Evolutionary conservation across 2,329 filamentous ascomycete genomes (phyloP).

Genomic region (Zarea fungicola): DNA sequence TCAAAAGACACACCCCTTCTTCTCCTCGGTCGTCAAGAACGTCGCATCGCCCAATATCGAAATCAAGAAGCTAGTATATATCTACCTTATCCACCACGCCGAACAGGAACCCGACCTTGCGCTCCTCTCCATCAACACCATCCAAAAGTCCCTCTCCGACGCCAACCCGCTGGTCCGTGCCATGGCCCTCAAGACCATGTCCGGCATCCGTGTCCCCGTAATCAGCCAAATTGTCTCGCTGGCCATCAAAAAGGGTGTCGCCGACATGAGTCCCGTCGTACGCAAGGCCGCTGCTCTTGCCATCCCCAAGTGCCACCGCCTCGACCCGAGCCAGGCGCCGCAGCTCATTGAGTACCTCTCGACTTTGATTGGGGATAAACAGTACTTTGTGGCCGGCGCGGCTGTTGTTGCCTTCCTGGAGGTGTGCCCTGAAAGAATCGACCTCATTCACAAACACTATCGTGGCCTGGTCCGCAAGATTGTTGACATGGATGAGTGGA

Average conservation of each 20-base stretch:
- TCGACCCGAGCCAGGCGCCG: constrained; percentile 80
- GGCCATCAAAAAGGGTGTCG: constrained; percentile 88
- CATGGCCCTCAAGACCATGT: constrained; percentile 93
- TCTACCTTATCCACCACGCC: constrained; percentile 94
- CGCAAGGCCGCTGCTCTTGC: constrained; percentile 88
- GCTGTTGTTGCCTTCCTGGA: constrained; percentile 87
- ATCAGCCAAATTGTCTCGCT: constrained; percentile 97
- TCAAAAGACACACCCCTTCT: constrained; percentile 84
- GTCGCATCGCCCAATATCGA: constrained; percentile 90
- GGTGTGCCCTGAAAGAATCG: constrained; percentile 79
- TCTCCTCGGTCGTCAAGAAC: constrained; percentile 98
- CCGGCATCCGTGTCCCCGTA: constrained; percentile 90
- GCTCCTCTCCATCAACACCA: constrained; percentile 94
- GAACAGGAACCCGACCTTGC: constrained; percentile 94
- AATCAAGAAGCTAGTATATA: constrained; percentile 97
- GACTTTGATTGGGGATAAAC: constrained; percentile 77
- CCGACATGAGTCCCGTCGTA: constrained; percentile 92
- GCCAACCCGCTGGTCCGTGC: constrained; percentile 84
- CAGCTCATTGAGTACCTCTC: constrained; percentile 79
- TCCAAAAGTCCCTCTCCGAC: constrained; percentile 95
- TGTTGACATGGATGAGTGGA: constrained; percentile 99
- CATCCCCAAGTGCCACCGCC: constrained; percentile 90
- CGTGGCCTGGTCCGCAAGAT: constrained; percentile 78
- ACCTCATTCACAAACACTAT: constrained; percentile 89
- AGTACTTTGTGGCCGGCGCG: constrained; percentile 94